phyloP scores from a whole-genome alignment of 139 green algal genomes.

The Closterium sp. region DNA sequence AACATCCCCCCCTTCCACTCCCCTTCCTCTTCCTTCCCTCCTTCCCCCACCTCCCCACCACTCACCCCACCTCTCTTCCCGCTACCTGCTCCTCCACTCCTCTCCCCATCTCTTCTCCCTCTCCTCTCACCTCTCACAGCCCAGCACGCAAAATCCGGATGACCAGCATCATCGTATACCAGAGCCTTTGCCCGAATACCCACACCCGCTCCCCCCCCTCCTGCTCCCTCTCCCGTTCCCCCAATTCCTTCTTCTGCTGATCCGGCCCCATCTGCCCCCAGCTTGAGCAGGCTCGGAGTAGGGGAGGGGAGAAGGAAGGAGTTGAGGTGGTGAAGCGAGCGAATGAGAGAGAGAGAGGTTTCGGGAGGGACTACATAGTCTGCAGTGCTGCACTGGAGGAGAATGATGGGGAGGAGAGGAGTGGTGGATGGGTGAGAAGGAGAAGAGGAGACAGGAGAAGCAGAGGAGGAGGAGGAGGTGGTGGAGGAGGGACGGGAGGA shows the following conservation, averaged over 20 bases:
- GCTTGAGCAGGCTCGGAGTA: not conserved
- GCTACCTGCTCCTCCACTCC: not conserved
- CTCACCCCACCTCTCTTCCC: not conserved
- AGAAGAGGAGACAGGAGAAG: not conserved
- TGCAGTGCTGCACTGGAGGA: not conserved
- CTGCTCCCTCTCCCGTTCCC: not conserved
- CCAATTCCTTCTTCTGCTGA: not conserved
- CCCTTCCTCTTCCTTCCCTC: not conserved
- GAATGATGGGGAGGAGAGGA: not conserved
- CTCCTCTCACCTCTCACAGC: not conserved
- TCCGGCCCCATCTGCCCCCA: not conserved
- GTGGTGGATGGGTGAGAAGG: not conserved
- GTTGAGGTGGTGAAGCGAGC: not conserved
- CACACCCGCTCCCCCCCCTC: not conserved
- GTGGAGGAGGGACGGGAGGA: not conserved
- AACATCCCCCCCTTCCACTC: constrained; percentile 2
- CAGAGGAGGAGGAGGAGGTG: not conserved
- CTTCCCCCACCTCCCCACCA: not conserved
- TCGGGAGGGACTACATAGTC: not conserved
- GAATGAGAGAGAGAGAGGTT: not conserved
- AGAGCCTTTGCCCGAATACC: not conserved
- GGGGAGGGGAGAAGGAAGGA: not conserved
- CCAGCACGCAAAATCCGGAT: constrained; percentile 26
- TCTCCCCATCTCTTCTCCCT: not conserved
- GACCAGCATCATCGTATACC: constrained; percentile 6